Evolutionary conservation across 2,329 filamentous ascomycete species (phyloP).

Genomic region (Ramichloridium luteum): DNA sequence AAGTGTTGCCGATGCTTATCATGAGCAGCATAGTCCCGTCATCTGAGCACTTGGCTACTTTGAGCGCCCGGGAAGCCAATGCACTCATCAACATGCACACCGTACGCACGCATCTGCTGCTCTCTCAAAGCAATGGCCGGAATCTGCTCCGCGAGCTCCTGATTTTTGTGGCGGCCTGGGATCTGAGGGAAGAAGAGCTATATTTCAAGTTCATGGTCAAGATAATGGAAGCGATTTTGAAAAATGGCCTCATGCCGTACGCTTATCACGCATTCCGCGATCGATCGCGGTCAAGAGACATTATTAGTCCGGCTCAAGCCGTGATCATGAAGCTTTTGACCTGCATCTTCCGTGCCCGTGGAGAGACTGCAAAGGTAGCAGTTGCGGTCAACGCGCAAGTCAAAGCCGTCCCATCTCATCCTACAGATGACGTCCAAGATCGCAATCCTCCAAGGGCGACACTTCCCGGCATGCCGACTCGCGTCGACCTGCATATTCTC

Average conservation of each 20-base stretch:
- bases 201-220: conserved; percentile 96
- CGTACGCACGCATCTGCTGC: conserved; percentile 75
- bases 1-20: conserved; percentile 92
- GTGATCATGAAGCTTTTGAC: conserved; percentile 84
- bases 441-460: conserved; percentile 5
- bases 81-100: conserved; percentile 70
- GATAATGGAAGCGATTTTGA: conserved; percentile 84
- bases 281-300: conserved; percentile 61
- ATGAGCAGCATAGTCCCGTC: conserved; percentile 86
- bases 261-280: conserved; percentile 86
- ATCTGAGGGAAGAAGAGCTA: conserved; percentile 80
- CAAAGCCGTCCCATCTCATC: conserved; percentile 6
- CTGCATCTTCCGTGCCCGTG: conserved; percentile 64
- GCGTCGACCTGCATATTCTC: conserved; percentile 54
- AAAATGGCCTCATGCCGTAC: conserved; percentile 79
- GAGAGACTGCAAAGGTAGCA: conserved; percentile 26
- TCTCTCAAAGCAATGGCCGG: conserved; percentile 80
- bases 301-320: conserved; percentile 88
- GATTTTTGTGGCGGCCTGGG: conserved; percentile 95
- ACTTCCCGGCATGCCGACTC: conserved; percentile 22
- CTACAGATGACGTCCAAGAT: not conserved
- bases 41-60: conserved; percentile 40
- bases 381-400: conserved; percentile 11
- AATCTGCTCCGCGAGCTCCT: conserved; percentile 81
- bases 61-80: conserved; percentile 39